Conservation (phyloP, 345 rosid species). For the Lepidium aucheri region DNA sequence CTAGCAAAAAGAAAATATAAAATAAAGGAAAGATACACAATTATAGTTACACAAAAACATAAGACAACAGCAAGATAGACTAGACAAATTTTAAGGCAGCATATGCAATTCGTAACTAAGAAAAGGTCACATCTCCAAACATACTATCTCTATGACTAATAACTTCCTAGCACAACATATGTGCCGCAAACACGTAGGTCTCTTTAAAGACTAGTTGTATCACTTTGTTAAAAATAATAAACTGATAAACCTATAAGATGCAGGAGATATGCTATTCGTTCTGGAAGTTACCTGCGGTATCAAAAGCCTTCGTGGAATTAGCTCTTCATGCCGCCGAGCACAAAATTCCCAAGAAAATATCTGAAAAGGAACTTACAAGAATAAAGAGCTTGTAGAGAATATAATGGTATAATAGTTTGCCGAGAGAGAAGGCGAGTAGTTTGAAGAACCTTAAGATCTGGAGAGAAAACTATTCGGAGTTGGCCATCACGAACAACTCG, state of each 20-base stretch:
- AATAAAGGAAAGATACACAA: neutral
- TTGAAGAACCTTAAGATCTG: constrained; percentile 72
- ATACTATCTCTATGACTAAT: neutral
- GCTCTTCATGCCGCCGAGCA: constrained; percentile 97
- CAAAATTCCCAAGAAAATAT: constrained; percentile 99
- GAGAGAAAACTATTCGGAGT: constrained; percentile 86
- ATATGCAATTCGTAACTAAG: neutral
- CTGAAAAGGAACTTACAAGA: constrained; percentile 30
- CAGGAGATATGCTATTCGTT: neutral
- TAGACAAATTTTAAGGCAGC: neutral
- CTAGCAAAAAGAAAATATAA: neutral
- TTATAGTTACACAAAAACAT: neutral
- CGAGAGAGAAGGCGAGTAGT: neutral
- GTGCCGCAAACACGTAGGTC: neutral
- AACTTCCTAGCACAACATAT: neutral
- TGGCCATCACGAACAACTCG: constrained; percentile 99
- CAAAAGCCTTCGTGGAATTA: constrained; percentile 82
- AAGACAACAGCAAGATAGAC: neutral
- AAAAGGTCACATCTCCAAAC: neutral
- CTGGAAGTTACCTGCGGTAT: constrained; percentile 72
- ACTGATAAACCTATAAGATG: neutral
- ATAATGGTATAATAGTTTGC: neutral
- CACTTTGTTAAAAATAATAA: neutral
- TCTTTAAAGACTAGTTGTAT: neutral
- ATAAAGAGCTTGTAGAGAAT: neutral